Percentiles rank a stretch among this genome's conserved stretches.
Conservation (phyloP, 495 filamentous ascomycete genomes). For the Hypoxylon trugodes region DNA sequence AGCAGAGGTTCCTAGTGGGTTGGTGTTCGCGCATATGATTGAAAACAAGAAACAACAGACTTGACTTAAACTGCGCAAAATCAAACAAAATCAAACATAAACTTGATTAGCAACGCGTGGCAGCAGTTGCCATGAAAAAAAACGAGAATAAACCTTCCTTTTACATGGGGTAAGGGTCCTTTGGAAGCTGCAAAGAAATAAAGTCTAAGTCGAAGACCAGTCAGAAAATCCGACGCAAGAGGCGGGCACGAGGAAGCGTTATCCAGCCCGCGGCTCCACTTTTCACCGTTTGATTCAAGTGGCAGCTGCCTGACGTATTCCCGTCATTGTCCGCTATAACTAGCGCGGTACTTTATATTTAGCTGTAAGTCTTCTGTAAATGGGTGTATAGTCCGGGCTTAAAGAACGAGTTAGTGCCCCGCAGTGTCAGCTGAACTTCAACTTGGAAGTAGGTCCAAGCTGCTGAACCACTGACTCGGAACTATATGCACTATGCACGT, state of each 20-base stretch:
- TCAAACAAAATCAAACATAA: neutral
- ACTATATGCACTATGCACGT: constrained; percentile 22
- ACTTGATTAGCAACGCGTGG: neutral
- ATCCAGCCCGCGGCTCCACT: constrained; percentile 11
- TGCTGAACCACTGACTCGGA: constrained; percentile 16
- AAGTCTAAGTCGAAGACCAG: neutral
- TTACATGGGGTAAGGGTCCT: neutral
- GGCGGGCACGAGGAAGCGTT: constrained; percentile 16
- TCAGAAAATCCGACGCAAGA: constrained; percentile 29
- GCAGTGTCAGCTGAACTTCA: constrained; percentile 25
- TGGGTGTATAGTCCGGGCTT: neutral
- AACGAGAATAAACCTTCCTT: neutral
- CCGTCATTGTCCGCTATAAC: neutral
- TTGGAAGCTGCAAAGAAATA: constrained; percentile 7
- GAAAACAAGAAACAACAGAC: constrained; percentile 7
- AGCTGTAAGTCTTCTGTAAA: neutral
- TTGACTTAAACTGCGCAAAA: neutral
- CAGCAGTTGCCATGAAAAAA: constrained; percentile 1
- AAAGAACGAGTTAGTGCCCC: constrained; percentile 21
- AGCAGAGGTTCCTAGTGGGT: constrained; percentile 1
- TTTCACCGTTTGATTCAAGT: constrained; percentile 10
- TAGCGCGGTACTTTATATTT: constrained; percentile 7
- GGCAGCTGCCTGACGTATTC: constrained; percentile 7
- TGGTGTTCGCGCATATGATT: constrained; percentile 12
- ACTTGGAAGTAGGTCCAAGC: constrained; percentile 7